Percentiles rank a stretch among this genome's conserved stretches.
Conservation (phyloP, 192 early-diverging fungal genomes). For the Coemansia sp. region DNA sequence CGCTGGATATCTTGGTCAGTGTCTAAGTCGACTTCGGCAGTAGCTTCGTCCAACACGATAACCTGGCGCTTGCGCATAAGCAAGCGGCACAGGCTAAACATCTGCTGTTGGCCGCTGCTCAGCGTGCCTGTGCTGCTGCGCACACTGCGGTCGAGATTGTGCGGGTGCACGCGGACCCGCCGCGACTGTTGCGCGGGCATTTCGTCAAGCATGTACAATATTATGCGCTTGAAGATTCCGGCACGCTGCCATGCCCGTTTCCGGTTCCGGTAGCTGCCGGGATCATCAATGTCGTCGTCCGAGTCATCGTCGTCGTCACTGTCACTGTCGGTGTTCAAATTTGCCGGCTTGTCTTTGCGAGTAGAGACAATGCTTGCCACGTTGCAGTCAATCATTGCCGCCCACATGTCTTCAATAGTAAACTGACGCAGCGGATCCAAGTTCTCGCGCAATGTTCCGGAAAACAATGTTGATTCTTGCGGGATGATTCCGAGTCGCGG, state of each 20-base stretch:
- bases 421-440: constrained; percentile 76
- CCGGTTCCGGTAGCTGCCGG: neutral
- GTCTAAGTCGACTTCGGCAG: constrained; percentile 59
- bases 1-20: constrained; percentile 18
- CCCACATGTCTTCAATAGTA: constrained; percentile 67
- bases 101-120: constrained; percentile 58
- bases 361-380: neutral
- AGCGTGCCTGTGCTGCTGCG: constrained; percentile 5
- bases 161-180: neutral
- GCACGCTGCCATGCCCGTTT: constrained; percentile 15
- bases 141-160: neutral
- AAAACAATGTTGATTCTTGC: constrained; percentile 71
- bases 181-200: constrained; percentile 2
- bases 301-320: neutral
- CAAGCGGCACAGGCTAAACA: constrained; percentile 62
- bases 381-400: constrained; percentile 47
- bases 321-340: neutral
- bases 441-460: constrained; percentile 69
- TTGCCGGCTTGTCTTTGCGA: neutral
- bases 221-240: constrained; percentile 7
- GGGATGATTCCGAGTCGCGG: constrained; percentile 51
- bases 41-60: constrained; percentile 68
- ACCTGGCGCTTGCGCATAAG: constrained; percentile 57
- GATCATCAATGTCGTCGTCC: constrained; percentile 1
- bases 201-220: constrained; percentile 3